Evolutionary conservation across 768 basidiomycete genomes (phyloP).

Genomic region (Butyriboletus loyo): DNA sequence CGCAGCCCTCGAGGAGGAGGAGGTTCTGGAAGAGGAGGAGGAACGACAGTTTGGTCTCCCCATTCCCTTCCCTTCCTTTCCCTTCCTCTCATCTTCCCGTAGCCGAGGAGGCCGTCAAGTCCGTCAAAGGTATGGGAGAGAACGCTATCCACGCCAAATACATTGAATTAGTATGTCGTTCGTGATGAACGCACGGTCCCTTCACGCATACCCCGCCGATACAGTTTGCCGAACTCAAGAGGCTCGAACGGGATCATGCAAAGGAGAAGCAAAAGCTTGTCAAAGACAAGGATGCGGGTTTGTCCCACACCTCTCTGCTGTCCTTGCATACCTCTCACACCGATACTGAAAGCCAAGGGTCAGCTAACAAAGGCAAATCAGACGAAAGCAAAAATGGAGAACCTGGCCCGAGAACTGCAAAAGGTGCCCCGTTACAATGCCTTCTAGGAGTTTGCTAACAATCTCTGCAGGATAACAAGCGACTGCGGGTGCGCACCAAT

Average conservation of each 20-base stretch:
- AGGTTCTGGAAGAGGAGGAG: conserved; percentile 84
- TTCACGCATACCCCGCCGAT: conserved; percentile 24
- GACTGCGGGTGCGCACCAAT: conserved; percentile 60
- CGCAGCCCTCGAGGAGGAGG: conserved; percentile 85
- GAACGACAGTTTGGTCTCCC: conserved; percentile 71
- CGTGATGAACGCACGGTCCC: conserved; percentile 15
- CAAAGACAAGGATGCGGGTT: conserved; percentile 90
- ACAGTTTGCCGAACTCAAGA: conserved; percentile 86
- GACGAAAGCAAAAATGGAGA: conserved; percentile 88
- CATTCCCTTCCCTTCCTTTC: background rate
- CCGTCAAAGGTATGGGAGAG: conserved; percentile 79
- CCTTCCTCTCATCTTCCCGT: conserved; percentile 14
- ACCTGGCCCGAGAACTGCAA: conserved; percentile 82
- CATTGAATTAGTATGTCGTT: conserved; percentile 70
- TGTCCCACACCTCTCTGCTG: conserved; percentile 15
- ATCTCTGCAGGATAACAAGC: conserved; percentile 74
- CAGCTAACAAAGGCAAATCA: conserved; percentile 87
- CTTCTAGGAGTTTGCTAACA: conserved; percentile 16
- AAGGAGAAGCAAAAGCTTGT: conserved; percentile 89
- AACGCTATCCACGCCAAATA: conserved; percentile 84
- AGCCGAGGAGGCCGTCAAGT: conserved; percentile 89
- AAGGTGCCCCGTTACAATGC: conserved; percentile 49
- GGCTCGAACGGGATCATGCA: conserved; percentile 82
- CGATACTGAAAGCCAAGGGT: conserved; percentile 57
- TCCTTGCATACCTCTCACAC: conserved; percentile 15